Base-by-base conservation (phyloP, 352 stramenopile species). In the Phytophthora ramorum region DNA sequence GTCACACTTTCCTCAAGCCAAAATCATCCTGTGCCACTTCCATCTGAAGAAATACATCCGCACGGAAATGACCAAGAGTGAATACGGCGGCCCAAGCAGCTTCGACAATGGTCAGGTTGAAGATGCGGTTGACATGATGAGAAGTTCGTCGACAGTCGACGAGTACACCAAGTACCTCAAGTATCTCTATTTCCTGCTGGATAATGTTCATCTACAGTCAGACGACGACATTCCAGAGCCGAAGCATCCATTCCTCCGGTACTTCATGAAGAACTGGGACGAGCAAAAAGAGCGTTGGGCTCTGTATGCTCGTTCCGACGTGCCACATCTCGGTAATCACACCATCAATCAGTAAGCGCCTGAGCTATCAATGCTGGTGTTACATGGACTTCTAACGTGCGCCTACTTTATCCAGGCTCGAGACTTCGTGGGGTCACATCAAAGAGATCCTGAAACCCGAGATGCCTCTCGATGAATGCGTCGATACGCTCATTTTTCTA, bases 401-500 rank as follows among this genome's bases (percentile, higher is more conserved):
- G 10, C 10, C 7, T 38, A 14, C 34, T 34, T 8, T 34, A 34
- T 8, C 8, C 4, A 58, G 51, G 13, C 51, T 58, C 17, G 35
- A 49, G 6, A 19, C 13, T 1, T 43, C 37, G 3, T 43, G 37
- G 37, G 37, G 37, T 16, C 37, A 43, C 3, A 43, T 58, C 12
- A 58, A 49, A 10, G 20, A 58, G 1, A 47, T 48, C 3, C 24
- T 47, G 13, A 58, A 47, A 13, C 50, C 14, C 0, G 16, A 50
- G 7, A 59, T 59, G 51, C 20, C 20, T 50, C 4, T 30, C 2
- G 43, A 35, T 32, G 20, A 34, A 13, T 59, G 51, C 26, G 51
- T 58, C 3, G 51, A 58, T 7, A 58, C 37, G 37, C 35, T 58
- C 13, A 58, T 48, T 2, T 58, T 58, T 38, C n/a, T 40, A 12